A percentile compares a stretch with the other conserved stretches of the same genome.
Conservation (phyloP, 2,329 filamentous ascomycete genomes). For the Cladophialophora chaetospira region DNA sequence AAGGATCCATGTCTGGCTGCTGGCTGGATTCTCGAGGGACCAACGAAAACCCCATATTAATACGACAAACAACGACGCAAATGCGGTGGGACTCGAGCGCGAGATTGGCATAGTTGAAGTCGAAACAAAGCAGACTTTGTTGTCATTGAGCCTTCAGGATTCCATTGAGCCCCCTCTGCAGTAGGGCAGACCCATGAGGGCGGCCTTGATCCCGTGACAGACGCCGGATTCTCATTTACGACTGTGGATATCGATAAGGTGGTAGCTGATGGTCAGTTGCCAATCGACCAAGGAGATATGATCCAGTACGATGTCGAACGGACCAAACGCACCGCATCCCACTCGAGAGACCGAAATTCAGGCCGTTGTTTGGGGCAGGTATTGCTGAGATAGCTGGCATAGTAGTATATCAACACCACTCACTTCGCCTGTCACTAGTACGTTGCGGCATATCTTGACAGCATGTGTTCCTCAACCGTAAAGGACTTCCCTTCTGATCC, state of each 20-base stretch:
- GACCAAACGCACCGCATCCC: conserved; percentile 42
- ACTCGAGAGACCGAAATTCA: conserved; percentile 9
- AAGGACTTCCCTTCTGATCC: conserved; percentile 18
- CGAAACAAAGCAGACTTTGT: conserved; percentile 47
- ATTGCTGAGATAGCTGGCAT: conserved; percentile 10
- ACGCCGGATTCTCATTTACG: conserved; percentile 48
- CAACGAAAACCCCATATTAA: too few species aligned
- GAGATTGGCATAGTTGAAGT: conserved; percentile 50
- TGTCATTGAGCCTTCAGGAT: conserved; percentile 36
- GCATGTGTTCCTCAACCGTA: conserved; percentile 30
- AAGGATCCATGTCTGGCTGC: too few species aligned
- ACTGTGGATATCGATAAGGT: conserved; percentile 49
- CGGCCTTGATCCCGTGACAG: conserved; percentile 43
- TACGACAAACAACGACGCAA: conserved; percentile 50
- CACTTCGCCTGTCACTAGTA: conserved; percentile 20
- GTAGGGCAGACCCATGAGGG: conserved; percentile 36
- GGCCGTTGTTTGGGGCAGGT: conserved; percentile 1
- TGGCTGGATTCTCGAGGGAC: conserved; percentile 52
- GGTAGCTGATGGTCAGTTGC: conserved; percentile 46
- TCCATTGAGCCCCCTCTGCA: conserved; percentile 45
- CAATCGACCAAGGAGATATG: conserved; percentile 43
- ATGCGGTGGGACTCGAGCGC: conserved; percentile 45
- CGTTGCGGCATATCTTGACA: conserved; percentile 22
- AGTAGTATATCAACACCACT: too few species aligned
- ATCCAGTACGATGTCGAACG: conserved; percentile 45